Evolutionary conservation across 2,329 filamentous ascomycete genomes (phyloP).

Genomic region (Gremmenia infestans): DNA sequence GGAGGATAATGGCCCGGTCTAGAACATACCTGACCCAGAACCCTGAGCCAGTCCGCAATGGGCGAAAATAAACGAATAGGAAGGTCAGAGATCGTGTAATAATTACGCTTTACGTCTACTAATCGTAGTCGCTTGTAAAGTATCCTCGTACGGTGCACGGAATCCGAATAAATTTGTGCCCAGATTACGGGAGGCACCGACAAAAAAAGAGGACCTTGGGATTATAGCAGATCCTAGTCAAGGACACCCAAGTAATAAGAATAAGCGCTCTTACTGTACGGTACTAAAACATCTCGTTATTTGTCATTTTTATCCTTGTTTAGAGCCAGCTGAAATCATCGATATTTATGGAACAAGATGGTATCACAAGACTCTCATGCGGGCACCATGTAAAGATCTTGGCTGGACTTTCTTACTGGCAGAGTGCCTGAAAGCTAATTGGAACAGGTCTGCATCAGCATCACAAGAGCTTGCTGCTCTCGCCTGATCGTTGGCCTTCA

Average conservation of each 20-base stretch:
- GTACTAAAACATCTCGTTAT: neutral
- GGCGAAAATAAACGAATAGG: constrained; percentile 20
- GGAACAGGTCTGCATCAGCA: neutral
- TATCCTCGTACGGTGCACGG: too few species aligned
- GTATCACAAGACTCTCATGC: constrained; percentile 1
- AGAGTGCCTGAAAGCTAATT: neutral
- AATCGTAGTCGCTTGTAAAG: neutral
- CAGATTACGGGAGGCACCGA: too few species aligned
- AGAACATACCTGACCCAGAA: constrained; percentile 7
- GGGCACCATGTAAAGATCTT: neutral
- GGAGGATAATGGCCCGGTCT: constrained; percentile 6
- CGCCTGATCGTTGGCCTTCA: neutral
- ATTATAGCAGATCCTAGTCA: too few species aligned
- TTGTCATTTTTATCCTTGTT: too few species aligned
- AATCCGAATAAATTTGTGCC: too few species aligned
- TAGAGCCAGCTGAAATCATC: neutral
- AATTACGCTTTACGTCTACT: neutral
- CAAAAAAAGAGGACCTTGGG: too few species aligned
- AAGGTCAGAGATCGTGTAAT: neutral
- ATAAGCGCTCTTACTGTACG: neutral
- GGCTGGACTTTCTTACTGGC: neutral
- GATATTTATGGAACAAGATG: constrained; percentile 1
- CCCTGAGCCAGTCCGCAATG: constrained; percentile 9
- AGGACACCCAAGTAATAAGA: neutral
- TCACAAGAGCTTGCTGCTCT: neutral